A percentile compares a stretch with the other conserved stretches of the same genome.
Evolutionary conservation across 2,329 filamentous ascomycete genomes (phyloP).

Genomic region (Grosmannia huntii): DNA sequence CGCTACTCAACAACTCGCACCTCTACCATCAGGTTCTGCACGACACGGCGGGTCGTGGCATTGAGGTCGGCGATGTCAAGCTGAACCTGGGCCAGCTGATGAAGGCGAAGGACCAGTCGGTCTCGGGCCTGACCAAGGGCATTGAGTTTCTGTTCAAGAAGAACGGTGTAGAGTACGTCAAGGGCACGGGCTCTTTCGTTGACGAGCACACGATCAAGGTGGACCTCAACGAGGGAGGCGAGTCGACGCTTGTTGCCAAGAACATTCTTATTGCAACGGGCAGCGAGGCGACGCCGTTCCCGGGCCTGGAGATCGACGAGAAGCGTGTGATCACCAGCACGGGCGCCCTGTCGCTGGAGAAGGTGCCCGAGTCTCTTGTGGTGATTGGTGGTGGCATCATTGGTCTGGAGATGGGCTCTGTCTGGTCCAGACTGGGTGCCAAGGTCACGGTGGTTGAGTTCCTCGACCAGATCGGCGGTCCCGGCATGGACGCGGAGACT

Average conservation of each 20-base stretch:
- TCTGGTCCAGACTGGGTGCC: conserved; percentile 87
- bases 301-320: conserved; percentile 90
- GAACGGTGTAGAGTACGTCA: conserved; percentile 96
- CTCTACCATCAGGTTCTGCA: conserved; percentile 95
- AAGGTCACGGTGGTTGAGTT: conserved; percentile 98
- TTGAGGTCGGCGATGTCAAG: conserved; percentile 94
- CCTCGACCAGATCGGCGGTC: conserved; percentile 88
- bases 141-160: conserved; percentile 98
- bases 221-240: conserved; percentile 78
- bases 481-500: conserved; percentile 92
- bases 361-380: conserved; percentile 91
- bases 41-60: conserved; percentile 93
- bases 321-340: conserved; percentile 96
- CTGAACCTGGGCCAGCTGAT: conserved; percentile 92
- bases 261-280: conserved; percentile 98
- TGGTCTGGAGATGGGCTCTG: conserved; percentile 94
- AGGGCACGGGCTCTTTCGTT: conserved; percentile 77
- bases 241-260: conserved; percentile 77
- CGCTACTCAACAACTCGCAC: conserved; percentile 98
- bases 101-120: conserved; percentile 95
- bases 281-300: conserved; percentile 91
- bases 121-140: conserved; percentile 82
- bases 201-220: conserved; percentile 89
- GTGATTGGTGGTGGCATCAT: conserved; percentile 99
- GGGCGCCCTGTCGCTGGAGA: conserved; percentile 74